Evolutionary conservation across 768 basidiomycete genomes (phyloP), one percentile per base, ranked within the genome.

Genomic region (Tephrocybe sp.): DNA sequence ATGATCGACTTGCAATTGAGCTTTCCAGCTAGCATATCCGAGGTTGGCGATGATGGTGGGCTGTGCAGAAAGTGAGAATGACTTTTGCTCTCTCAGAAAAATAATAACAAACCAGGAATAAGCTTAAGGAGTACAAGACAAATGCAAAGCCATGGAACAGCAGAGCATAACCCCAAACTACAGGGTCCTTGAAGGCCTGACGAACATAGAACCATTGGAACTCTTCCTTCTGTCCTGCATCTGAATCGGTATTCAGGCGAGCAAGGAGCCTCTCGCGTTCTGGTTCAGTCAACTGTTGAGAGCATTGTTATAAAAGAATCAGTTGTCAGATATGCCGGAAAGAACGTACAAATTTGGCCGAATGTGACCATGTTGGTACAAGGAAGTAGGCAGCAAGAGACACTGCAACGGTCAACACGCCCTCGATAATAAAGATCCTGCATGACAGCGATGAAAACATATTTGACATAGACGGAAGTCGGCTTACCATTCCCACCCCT

Each of bases 121-220:
- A 65, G 62, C 79, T 81, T 54, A 83, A 59, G 14, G 81, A 80
- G 59, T 83, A 84, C 18, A 80, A 58, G 9, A 77, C 80, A 56
- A 82, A 83, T 2, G 84, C 77, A 57, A 79, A 83, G 1, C 79
- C 82, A 53, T 85, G 83, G 65, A 84, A 84, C 1, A 84, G 67
- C 17, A 83, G 58, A 0, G 80, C 80, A 60, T 85, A 85, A 3
- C 69, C 77, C 79, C 81, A 83, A 12, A 81, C 78, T 14, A 84
- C 67, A 51, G 77, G 83, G 55, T 86, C 81, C 40, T 66, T 73
- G 54, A 83, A 69, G 6, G 82, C 81, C 54, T 83, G 80, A 12
- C 68, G 67, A 34, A 84, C 83, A 40, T 77, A 81, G 36, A 63
- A 57, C 83, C 84, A 85, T 32, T 76, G 70, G 51, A 86, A 85